Percentiles rank a stretch among this genome's conserved stretches.
phyloP scores from a whole-genome alignment of 768 basidiomycete species.

The Leccinum incarnatum region DNA sequence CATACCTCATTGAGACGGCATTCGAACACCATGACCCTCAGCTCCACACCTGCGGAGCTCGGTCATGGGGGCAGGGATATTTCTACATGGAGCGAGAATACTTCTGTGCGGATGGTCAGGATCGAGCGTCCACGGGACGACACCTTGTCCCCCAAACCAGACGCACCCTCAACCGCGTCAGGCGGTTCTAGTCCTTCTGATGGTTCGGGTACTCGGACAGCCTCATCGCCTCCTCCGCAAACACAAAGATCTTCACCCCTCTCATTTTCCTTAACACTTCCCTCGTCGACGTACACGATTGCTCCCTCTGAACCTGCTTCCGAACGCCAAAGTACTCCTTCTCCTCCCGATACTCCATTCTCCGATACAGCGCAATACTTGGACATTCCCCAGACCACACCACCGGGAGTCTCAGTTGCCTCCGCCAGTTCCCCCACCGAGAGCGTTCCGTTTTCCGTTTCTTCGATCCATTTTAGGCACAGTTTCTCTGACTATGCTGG shows the following conservation, averaged over 20 bases:
- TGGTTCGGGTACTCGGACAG: slow-evolving; percentile 16
- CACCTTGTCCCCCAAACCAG: slow-evolving; percentile 21
- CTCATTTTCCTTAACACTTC: slow-evolving; percentile 46
- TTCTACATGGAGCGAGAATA: slow-evolving; percentile 18
- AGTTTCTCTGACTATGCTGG: slow-evolving; percentile 33
- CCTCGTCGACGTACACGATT: slow-evolving; percentile 38
- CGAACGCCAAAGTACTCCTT: slow-evolving; percentile 16
- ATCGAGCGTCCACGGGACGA: slow-evolving; percentile 20
- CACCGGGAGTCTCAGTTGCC: slow-evolving; percentile 29
- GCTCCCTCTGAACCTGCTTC: slow-evolving; percentile 17
- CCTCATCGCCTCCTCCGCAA: slow-evolving; percentile 18
- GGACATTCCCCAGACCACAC: slow-evolving; percentile 21
- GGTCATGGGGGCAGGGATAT: slow-evolving; percentile 18
- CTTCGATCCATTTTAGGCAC: slow-evolving; percentile 50
- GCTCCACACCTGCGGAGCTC: slow-evolving; percentile 26
- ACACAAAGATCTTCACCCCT: slow-evolving; percentile 34
- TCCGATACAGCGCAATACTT: slow-evolving; percentile 21
- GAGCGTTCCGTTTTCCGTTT: slow-evolving; percentile 55
- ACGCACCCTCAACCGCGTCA: slow-evolving; percentile 34
- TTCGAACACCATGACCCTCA: slow-evolving; percentile 28
- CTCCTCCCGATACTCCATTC: slow-evolving; percentile 15
- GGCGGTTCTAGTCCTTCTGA: slow-evolving; percentile 29
- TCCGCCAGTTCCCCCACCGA: slow-evolving; percentile 50
- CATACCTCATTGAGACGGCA: slow-evolving; percentile 21
- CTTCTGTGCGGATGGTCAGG: slow-evolving; percentile 17